Evolutionary conservation across 2,329 filamentous ascomycete genomes (phyloP), one percentile per base, ranked within the genome.

Genomic region (Aspergillus luchuensis): DNA sequence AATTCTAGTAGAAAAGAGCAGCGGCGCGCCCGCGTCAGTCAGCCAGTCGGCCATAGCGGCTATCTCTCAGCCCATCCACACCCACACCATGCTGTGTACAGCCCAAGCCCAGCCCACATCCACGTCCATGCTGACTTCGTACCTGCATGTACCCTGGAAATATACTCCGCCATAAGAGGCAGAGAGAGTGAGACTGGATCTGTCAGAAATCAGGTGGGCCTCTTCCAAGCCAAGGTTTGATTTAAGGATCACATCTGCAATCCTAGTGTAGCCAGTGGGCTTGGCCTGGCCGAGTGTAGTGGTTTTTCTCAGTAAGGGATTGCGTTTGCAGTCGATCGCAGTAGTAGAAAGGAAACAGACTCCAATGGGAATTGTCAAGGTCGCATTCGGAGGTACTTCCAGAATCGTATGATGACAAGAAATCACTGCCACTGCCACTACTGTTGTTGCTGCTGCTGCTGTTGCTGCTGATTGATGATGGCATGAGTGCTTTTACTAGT

Each of bases 211-310:
- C 60, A 51, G 57, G 58, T 65, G 70, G 66, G 58, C 63, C 59
- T 54, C 48, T 47, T 38, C 23, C 47, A 21, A 39, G 63, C 66
- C 68, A 75, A 74, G 71, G 74, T 76, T 76, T 76, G 61, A 76
- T 76, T 43, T 74, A 76, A 75, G 74, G 74, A 72, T 74, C 69
- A 66, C 67, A 69, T 67, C 64, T 52, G 68, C 65, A 61, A 45
- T 65, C 56, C 66, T 74, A 74, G 72, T 63, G 71, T 64, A 74
- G 68, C 65, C 67, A 59, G 55, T 62, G 56, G 47, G 56, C 72
- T 72, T 72, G 70, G 71, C 69, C 58, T 59, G 61, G 55, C 48
- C 28, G 58, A 48, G 51, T 57, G 52, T n/a, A 30, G 19, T 30
- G 47, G 23, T 67, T 66, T 63, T 13, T 5, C 33, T 36, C 33